Evolutionary conservation across 331 rosid species (phyloP).

Genomic region (Stylosanthes scabra): DNA sequence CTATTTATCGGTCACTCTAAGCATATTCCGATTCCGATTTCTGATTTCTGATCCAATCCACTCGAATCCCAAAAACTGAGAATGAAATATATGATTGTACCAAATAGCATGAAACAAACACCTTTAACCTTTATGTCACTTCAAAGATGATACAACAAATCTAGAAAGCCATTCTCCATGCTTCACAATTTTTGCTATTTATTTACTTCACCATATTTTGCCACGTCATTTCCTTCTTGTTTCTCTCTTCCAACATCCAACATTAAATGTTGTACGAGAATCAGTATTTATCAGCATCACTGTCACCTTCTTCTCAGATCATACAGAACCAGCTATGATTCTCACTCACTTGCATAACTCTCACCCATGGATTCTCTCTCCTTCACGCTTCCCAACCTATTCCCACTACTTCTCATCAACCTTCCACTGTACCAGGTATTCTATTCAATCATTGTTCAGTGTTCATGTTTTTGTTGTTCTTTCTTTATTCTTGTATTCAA

Average conservation of each 20-base stretch:
- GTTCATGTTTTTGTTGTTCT: slow-evolving; percentile 8
- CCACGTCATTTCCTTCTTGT: not conserved
- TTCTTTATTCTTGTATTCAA: not conserved
- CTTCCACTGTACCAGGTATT: slow-evolving; percentile 42
- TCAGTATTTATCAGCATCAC: not conserved
- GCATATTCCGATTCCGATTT: no score
- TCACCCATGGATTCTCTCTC: slow-evolving; percentile 54
- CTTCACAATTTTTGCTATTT: not conserved
- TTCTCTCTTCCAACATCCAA: not conserved
- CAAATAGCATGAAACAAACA: not conserved
- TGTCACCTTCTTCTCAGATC: not conserved
- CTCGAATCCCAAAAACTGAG: no score
- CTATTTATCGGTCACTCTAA: no score
- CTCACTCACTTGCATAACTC: slow-evolving; percentile 52
- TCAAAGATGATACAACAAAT: not conserved
- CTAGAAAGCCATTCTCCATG: not conserved
- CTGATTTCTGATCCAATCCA: no score
- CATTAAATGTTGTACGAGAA: not conserved
- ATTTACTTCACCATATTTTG: not conserved
- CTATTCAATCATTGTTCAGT: not conserved
- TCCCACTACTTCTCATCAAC: slow-evolving; percentile 36
- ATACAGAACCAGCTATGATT: slow-evolving; percentile 45
- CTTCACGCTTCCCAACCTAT: slow-evolving; percentile 34
- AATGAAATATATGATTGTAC: not conserved
- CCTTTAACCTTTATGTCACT: not conserved